These are phyloP conservation scores for Mucor circinelloides DNA, from an alignment of 371 early-diverging fungal genomes.

Conservation along the genomic window DNA sequence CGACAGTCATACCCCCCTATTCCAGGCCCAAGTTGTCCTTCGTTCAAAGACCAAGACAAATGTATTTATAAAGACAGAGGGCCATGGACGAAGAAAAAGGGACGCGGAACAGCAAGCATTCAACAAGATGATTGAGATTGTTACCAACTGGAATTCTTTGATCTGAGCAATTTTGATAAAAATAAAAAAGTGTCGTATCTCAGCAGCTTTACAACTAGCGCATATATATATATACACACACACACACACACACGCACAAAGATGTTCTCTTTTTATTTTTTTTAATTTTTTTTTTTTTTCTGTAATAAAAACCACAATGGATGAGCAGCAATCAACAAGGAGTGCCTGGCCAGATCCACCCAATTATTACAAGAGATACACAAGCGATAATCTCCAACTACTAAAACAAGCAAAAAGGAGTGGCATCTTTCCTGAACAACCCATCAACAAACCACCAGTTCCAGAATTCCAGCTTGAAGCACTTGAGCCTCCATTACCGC, in stretches of 20 bases:
- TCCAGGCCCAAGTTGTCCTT: neutral
- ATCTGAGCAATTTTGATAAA: too few species aligned
- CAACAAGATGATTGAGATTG: neutral
- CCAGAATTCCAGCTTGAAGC: slow-evolving; percentile 49
- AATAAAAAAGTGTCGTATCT: too few species aligned
- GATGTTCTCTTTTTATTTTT: neutral
- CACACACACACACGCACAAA: too few species aligned
- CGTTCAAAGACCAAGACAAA: neutral
- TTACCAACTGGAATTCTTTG: neutral
- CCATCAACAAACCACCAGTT: slow-evolving; percentile 38
- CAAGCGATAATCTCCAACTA: slow-evolving; percentile 57
- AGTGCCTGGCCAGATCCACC: slow-evolving; percentile 76
- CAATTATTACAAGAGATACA: slow-evolving; percentile 65
- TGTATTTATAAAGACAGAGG: neutral
- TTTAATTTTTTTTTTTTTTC: neutral
- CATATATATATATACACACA: too few species aligned
- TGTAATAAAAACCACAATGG: slow-evolving; percentile 3
- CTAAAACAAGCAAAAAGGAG: slow-evolving; percentile 36
- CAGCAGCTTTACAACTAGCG: too few species aligned
- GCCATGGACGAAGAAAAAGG: neutral
- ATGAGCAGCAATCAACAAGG: slow-evolving; percentile 36
- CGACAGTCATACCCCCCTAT: slow-evolving; percentile 1
- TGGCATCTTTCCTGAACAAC: slow-evolving; percentile 25
- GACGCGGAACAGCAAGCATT: slow-evolving; percentile 14
- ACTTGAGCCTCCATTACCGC: slow-evolving; percentile 64